Base-by-base conservation (phyloP, 2,329 filamentous ascomycete genomes). In the Sphaerostilbella broomeana region DNA sequence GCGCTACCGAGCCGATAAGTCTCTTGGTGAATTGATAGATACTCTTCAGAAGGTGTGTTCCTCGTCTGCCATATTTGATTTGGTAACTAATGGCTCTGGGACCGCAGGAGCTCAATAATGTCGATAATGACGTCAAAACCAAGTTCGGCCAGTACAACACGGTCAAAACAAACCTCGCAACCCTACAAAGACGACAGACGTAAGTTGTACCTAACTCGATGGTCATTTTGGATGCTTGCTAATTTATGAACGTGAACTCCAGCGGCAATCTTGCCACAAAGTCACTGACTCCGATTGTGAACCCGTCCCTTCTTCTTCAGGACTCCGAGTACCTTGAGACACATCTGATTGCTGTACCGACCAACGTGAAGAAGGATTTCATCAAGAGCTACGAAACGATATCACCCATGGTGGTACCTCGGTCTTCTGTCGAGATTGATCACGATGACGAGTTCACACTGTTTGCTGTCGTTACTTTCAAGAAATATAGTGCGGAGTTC, bases 281-380 rank as follows among this genome's bases (percentile, higher is more conserved):
- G 61, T 97, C 90, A 10, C 81, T 98, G 48, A 80, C 86, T n/a
- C 81, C 87, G 10, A 79, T 97, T 47, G 83, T 98, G 52, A 76
- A 90, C 55, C 88, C 90, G 7, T 70, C 75, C 39, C 67, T 89
- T 43, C 75, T 95, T 29, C 77, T 95, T 48, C 84, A 84, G 62
- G 81, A 95, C 59, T 95, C 89, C 15, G 92, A 98, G 66, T 97
- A 95, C 65, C 81, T 98, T 52, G 88, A 95, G 67, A 95, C 92
- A 20, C 89, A 95, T 60, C 79, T 98, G 20, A 74, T 98, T 50
- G 92, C 86, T 15, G 86, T 98, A 7, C 92, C 92, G 3, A 78
- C 75, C 33, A 80, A 79, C 50, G 70, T 77, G 41, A 81, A 84
- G 54, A 95, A 94, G 60, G 90, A 97, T 26, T 98, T 95, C 57